These are phyloP conservation scores for Talaromyces sp. DNA, from an alignment of 2,329 filamentous ascomycete genomes.

Conservation along the genomic window DNA sequence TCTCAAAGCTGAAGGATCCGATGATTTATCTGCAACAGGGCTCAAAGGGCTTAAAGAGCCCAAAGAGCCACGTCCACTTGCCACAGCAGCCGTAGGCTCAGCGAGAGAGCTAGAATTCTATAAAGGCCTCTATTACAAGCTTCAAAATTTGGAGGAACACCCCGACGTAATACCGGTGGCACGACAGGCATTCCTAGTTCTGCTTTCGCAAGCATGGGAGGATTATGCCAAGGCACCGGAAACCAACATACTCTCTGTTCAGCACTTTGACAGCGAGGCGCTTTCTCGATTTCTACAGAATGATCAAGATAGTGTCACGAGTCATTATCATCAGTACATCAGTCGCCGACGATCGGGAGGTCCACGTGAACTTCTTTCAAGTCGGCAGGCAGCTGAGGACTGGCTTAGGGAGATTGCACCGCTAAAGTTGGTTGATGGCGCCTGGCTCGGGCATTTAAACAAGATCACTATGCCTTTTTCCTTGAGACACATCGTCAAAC, in stretches of 20 bases:
- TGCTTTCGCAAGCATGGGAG: constrained; percentile 36
- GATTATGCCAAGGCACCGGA: constrained; percentile 22
- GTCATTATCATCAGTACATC: constrained; percentile 29
- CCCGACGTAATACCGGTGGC: constrained; percentile 34
- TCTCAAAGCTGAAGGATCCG: background rate
- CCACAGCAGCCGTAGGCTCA: background rate
- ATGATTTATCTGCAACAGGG: background rate
- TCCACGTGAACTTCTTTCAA: constrained; percentile 35
- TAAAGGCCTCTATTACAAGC: constrained; percentile 32
- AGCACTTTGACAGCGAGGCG: constrained; percentile 28
- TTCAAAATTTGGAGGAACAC: constrained; percentile 42
- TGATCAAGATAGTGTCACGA: constrained; percentile 29
- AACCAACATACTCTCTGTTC: constrained; percentile 25
- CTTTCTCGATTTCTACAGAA: constrained; percentile 20
- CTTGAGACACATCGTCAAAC: constrained; percentile 39
- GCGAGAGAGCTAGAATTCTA: constrained; percentile 7
- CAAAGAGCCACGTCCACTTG: background rate
- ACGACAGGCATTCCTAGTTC: constrained; percentile 32
- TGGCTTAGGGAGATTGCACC: constrained; percentile 44
- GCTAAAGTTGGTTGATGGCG: constrained; percentile 49
- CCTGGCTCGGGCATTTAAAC: constrained; percentile 49
- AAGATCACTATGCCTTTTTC: constrained; percentile 45
- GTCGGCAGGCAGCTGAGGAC: constrained; percentile 28
- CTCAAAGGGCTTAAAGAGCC: background rate
- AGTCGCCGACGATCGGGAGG: constrained; percentile 36